Evolutionary conservation across 2,329 filamentous ascomycete genomes (phyloP).

Genomic region (Trichoderma asperellum): DNA sequence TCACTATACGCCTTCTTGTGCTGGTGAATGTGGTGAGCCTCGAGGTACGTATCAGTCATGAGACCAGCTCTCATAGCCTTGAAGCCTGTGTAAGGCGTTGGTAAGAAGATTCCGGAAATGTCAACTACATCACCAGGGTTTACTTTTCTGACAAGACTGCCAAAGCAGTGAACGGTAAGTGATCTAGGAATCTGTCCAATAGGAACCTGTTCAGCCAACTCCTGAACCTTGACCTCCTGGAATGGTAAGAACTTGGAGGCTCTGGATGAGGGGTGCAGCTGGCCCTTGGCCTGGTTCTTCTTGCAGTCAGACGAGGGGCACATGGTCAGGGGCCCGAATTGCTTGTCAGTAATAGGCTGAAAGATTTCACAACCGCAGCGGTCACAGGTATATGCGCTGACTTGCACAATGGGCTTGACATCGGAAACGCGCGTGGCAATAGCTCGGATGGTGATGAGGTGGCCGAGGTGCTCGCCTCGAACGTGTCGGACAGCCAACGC

Average conservation of each 20-base stretch:
- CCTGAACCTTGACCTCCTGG: constrained; percentile 98
- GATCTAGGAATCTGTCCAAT: constrained; percentile 96
- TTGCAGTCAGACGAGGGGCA: constrained; percentile 92
- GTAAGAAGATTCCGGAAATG: constrained; percentile 92
- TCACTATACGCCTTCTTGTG: constrained; percentile 99
- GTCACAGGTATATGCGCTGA: constrained; percentile 97
- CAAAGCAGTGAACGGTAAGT: constrained; percentile 86
- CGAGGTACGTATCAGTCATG: constrained; percentile 95
- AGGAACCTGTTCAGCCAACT: constrained; percentile 98
- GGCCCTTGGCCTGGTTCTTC: constrained; percentile 87
- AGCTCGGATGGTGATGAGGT: constrained; percentile 90
- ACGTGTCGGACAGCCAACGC: constrained; percentile 90
- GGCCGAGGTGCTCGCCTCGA: constrained; percentile 87
- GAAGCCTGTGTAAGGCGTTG: constrained; percentile 98
- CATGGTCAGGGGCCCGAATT: constrained; percentile 82
- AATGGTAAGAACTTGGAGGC: constrained; percentile 97
- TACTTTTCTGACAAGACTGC: constrained; percentile 80
- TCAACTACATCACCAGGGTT: constrained; percentile 95
- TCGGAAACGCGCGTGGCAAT: constrained; percentile 96
- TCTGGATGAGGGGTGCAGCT: constrained; percentile 91
- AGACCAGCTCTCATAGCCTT: constrained; percentile 94
- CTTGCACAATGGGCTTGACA: constrained; percentile 95
- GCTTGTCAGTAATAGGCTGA: constrained; percentile 89
- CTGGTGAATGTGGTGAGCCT: constrained; percentile 90
- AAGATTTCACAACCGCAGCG: constrained; percentile 96